Conservation (phyloP, 2,329 filamentous ascomycete species). For the Sporothrix phasma region DNA sequence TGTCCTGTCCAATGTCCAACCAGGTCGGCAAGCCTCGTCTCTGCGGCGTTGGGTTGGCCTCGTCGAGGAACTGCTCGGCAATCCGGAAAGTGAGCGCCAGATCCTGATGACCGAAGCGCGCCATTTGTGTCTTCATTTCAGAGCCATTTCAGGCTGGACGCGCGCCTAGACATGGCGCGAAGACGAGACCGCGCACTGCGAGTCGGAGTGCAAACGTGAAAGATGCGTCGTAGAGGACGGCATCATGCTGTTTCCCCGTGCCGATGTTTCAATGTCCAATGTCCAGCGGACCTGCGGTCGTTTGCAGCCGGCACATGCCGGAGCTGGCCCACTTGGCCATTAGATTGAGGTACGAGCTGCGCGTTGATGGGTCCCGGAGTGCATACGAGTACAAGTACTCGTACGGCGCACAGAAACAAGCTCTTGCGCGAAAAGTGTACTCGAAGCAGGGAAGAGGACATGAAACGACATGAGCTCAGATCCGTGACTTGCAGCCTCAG, state of each 20-base stretch:
- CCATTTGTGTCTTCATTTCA: slow-evolving; percentile 4
- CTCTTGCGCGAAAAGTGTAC: too few species aligned
- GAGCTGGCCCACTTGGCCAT: slow-evolving; percentile 2
- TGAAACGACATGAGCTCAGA: not conserved
- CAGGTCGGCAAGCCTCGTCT: not conserved
- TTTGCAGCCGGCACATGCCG: not conserved
- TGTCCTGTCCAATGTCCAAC: not conserved
- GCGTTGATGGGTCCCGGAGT: not conserved
- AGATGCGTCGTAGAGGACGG: not conserved
- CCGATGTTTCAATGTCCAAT: not conserved
- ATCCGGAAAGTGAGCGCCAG: slow-evolving; percentile 14
- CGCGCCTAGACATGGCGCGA: too few species aligned
- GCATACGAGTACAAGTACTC: too few species aligned
- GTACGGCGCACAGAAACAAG: too few species aligned
- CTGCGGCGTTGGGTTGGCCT: not conserved
- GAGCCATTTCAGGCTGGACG: not conserved
- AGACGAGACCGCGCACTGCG: not conserved
- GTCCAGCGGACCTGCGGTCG: not conserved
- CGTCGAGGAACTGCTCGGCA: slow-evolving; percentile 11
- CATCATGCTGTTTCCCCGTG: not conserved
- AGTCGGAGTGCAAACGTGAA: too few species aligned
- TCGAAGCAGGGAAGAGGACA: too few species aligned
- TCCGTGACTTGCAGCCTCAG: slow-evolving; percentile 3
- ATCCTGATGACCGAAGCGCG: slow-evolving; percentile 1
- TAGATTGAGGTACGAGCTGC: not conserved